These are phyloP conservation scores for Macrocybe gigantea DNA, from an alignment of 768 basidiomycete genomes.

Conservation along the genomic window DNA sequence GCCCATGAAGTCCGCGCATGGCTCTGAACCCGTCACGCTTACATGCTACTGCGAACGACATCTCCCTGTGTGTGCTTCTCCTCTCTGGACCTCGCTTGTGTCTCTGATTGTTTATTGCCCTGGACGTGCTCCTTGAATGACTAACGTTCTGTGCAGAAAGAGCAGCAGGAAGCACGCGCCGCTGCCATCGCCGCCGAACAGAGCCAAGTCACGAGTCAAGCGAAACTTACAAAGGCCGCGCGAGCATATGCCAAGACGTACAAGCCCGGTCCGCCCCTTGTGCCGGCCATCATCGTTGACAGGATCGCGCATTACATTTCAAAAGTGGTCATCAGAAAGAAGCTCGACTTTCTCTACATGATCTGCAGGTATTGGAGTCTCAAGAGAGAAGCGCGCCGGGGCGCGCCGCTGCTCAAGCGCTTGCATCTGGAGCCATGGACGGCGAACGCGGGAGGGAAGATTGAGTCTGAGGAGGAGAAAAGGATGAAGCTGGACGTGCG, in stretches of 20 bases:
- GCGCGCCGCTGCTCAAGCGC: conserved; percentile 89
- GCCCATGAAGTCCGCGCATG: conserved; percentile 82
- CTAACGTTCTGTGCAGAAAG: conserved; percentile 39
- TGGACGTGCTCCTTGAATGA: background rate
- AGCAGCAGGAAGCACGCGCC: conserved; percentile 59
- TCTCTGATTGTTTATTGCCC: background rate
- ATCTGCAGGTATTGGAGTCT: conserved; percentile 96
- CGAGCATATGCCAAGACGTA: conserved; percentile 90
- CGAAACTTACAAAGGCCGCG: conserved; percentile 66
- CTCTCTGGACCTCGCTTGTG: background rate
- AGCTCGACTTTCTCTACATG: conserved; percentile 65
- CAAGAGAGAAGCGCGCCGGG: conserved; percentile 88
- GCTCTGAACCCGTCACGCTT: conserved; percentile 65
- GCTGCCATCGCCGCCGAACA: conserved; percentile 50
- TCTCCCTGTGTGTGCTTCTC: conserved; percentile 59
- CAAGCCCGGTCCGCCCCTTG: conserved; percentile 87
- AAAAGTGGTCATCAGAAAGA: conserved; percentile 68
- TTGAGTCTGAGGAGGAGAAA: conserved; percentile 80
- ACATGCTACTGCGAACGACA: conserved; percentile 88
- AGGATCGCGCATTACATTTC: conserved; percentile 70
- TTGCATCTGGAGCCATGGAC: conserved; percentile 98
- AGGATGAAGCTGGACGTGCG: conserved; percentile 74
- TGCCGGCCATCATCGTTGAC: conserved; percentile 80
- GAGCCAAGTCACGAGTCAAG: conserved; percentile 31
- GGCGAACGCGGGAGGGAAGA: conserved; percentile 54